Base-by-base conservation (phyloP, 495 filamentous ascomycete genomes). In the Aspergillus olivimuriae region DNA sequence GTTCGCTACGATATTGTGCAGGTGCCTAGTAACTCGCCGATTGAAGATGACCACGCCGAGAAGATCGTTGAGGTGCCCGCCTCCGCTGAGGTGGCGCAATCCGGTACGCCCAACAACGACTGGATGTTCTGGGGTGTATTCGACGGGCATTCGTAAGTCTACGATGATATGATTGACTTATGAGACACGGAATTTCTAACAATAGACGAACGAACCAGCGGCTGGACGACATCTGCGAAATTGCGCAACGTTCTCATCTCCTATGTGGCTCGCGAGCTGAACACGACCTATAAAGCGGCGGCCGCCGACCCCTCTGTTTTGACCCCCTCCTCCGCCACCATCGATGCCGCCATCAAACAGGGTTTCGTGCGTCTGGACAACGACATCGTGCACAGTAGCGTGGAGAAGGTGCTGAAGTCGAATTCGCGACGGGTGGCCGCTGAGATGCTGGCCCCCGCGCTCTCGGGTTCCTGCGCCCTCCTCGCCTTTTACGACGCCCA, bases 101-200 rank as follows among this genome's bases (percentile, higher is more conserved):
- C 73, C 48, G 75, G 74, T 23, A 62, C 68, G 4, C 40, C 69
- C n/a, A 80, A 68, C 34, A 88, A 77, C 46, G 92, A 99, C 58
- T 99, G 92, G 92, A 97, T 96, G 88, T 99, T 99, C 61, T 99
- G 94, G 94, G 91, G 88, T 30, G 89, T 99, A 10, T 99, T 95
- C 65, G 92, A 99, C 60, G 92, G 92, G 1, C 92, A 98, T 64
- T 85, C 86, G 88, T 90, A 65, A 60, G 41, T 44, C 18, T 1
- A 10, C 8, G 9, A 3, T 8, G 9, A 11, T 8, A 17, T 33
- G 17, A 3, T 5, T 8, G 30, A 10, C n/a, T n/a, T n/a, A n/a
- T n/a, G n/a, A n/a, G n/a, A n/a, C n/a, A n/a, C n/a, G n/a, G n/a
- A n/a, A n/a, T n/a, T n/a, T n/a, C n/a, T n/a, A n/a, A n/a, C n/a